Evolutionary conservation across 306 rosid species (phyloP), one percentile per base, ranked within the genome.

Genomic region (Crotalaria pallida): DNA sequence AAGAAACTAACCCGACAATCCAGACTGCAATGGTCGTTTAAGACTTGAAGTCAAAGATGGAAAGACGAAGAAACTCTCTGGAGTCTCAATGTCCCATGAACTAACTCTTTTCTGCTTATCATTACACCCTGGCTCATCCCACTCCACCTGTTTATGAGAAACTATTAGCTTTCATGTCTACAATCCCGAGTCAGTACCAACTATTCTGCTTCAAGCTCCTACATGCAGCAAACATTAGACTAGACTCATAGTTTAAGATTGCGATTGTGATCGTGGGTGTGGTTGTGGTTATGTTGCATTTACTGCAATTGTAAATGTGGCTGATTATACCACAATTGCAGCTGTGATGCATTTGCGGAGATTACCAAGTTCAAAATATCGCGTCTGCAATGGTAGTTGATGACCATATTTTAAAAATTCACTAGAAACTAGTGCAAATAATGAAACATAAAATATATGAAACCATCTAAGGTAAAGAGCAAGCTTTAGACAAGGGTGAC

Each of bases 101-200:
- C 92, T 86, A 67, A 95, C 97, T 71, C 99, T 79, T 73, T 82
- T 91, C 76, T 91, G 97, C 77, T 91, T 95, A 64, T 89, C 96
- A 7, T 89, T 86, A 71, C 96, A 95, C 17, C 99, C 99, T 12
- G 97, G 96, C 77, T 95, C 99, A 66, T 95, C 99, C 99, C 99
- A 95, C 83, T 95, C 99, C 17, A 89, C 91, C 97, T 92, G 87
- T 77, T 44, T 44, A 59, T 13, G 6, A 48, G 18, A 16, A 62
- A 47, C n/a, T 2, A 21, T 53, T 15, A 22, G 43, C 13, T 38
- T 40, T 15, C 40, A 49, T 79, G 22, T 11, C n/a, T 7, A 8
- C 2, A 34, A 11, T 34, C 6, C 38, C 27, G n/a, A 77, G 40
- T 43, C 12, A 34, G 15, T 34, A 65, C 15, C 59, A 26, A 18